These are phyloP conservation scores for Jasminum sambac DNA, from an alignment of 257 asterid genomes.

Conservation along the genomic window DNA sequence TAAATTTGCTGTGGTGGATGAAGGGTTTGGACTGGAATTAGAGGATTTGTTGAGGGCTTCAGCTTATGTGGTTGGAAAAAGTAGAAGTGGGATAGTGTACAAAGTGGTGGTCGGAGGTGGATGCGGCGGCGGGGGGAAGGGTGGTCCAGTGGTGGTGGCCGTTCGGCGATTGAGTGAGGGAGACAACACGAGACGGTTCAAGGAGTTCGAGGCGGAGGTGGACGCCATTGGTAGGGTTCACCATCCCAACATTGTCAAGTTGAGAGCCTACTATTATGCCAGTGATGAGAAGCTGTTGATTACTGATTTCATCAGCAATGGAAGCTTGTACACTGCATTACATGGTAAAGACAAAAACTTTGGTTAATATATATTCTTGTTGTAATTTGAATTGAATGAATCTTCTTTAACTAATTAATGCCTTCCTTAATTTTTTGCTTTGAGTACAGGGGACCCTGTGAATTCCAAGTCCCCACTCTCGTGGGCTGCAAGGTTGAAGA, in stretches of 20 bases:
- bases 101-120: conserved; percentile 83
- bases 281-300: conserved; percentile 83
- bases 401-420: not conserved
- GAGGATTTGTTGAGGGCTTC: conserved; percentile 98
- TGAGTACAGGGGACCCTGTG: conserved; percentile 62
- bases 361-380: not conserved
- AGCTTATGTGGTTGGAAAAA: conserved; percentile 94
- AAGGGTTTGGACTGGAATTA: conserved; percentile 73
- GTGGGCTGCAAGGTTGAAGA: conserved; percentile 69
- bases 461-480: conserved; percentile 54
- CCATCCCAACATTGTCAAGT: conserved; percentile 77
- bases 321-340: conserved; percentile 74
- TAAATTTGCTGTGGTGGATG: conserved; percentile 70
- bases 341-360: conserved; percentile 51
- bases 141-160: conserved; percentile 56
- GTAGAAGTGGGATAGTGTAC: conserved; percentile 88
- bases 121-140: conserved; percentile 57
- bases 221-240: conserved; percentile 72
- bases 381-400: not conserved
- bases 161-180: conserved; percentile 94
- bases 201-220: conserved; percentile 86
- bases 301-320: conserved; percentile 73
- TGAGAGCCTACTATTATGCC: conserved; percentile 89
- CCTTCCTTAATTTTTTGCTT: not conserved
- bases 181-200: conserved; percentile 60